Evolutionary conservation across 1,139 yeast genomes (phyloP).

Genomic region (Geotrichum aggregatum): DNA sequence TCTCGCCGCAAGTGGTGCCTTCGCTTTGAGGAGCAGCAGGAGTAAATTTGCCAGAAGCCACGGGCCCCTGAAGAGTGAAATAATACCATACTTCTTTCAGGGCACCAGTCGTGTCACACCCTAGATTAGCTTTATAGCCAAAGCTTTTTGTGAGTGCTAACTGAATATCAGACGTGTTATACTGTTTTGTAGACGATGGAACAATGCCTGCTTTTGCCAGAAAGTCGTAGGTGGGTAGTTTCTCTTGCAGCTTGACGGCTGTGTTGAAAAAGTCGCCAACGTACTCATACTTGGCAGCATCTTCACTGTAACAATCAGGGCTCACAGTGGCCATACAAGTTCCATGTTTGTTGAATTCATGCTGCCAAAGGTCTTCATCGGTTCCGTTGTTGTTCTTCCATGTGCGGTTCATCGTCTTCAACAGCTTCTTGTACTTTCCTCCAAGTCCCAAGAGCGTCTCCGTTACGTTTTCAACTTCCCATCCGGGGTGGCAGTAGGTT

Average conservation of each 20-base stretch:
- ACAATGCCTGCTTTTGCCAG: conserved; percentile 61
- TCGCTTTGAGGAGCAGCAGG: conserved; percentile 57
- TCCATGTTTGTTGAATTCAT: conserved; percentile 93
- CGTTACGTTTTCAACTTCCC: conserved; percentile 54
- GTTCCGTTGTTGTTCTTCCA: conserved; percentile 79
- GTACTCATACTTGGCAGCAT: conserved; percentile 47
- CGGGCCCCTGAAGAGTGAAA: conserved; percentile 72
- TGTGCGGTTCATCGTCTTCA: conserved; percentile 51
- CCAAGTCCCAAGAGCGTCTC: conserved; percentile 49
- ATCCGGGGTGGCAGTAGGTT: conserved; percentile 66
- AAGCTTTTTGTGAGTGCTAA: conserved; percentile 53
- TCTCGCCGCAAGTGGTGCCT: conserved; percentile 58
- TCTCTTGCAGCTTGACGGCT: conserved; percentile 58
- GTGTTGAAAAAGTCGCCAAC: conserved; percentile 74
- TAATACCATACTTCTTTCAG: conserved; percentile 87
- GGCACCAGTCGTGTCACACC: conserved; percentile 64
- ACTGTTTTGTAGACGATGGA: conserved; percentile 59
- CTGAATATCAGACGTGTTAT: conserved; percentile 60
- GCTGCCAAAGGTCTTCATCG: conserved; percentile 80
- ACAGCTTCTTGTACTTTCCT: conserved; percentile 42
- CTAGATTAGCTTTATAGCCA: conserved; percentile 46
- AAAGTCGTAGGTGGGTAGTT: conserved; percentile 68
- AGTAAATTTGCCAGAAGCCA: conserved; percentile 57
- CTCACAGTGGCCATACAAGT: conserved; percentile 80
- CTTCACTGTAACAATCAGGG: conserved; percentile 57